A percentile compares a stretch with the other conserved stretches of the same genome.
phyloP scores from a whole-genome alignment of 495 filamentous ascomycete genomes.

The Xylaria palmicola region DNA sequence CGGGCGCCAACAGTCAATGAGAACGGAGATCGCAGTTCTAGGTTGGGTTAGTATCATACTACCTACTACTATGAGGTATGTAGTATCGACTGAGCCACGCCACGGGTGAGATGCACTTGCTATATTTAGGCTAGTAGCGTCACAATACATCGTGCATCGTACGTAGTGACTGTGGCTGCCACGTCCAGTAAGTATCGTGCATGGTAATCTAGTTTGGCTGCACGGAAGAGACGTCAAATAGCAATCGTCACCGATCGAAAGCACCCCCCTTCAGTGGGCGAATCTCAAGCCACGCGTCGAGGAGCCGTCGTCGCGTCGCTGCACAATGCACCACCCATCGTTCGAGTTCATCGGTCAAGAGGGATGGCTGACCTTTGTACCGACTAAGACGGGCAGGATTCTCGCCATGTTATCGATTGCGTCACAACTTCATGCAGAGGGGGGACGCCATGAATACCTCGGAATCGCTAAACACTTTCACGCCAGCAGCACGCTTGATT shows the following conservation, averaged over 20 bases:
- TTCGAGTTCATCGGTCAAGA: neutral
- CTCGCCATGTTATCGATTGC: neutral
- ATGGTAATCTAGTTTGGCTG: too few species aligned
- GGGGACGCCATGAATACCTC: too few species aligned
- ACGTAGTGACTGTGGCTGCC: neutral
- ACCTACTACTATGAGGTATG: neutral
- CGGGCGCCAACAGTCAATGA: neutral
- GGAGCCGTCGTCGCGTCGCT: too few species aligned
- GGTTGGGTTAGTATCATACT: neutral
- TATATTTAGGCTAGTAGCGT: neutral
- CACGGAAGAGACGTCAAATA: neutral
- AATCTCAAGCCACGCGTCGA: too few species aligned
- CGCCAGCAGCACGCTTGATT: neutral
- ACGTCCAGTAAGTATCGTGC: neutral
- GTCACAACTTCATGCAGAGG: neutral
- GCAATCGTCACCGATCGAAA: neutral
- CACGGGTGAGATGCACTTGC: neutral
- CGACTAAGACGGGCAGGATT: neutral
- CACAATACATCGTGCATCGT: too few species aligned
- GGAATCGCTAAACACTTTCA: too few species aligned
- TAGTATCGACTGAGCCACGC: too few species aligned
- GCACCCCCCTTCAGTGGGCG: too few species aligned
- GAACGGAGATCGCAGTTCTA: neutral
- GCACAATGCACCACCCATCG: neutral
- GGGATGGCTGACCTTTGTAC: neutral